Percentiles rank a stretch among this genome's conserved stretches.
These are phyloP conservation scores for Neurospora sp. DNA, from an alignment of 495 filamentous ascomycete species.

Conservation along the genomic window DNA sequence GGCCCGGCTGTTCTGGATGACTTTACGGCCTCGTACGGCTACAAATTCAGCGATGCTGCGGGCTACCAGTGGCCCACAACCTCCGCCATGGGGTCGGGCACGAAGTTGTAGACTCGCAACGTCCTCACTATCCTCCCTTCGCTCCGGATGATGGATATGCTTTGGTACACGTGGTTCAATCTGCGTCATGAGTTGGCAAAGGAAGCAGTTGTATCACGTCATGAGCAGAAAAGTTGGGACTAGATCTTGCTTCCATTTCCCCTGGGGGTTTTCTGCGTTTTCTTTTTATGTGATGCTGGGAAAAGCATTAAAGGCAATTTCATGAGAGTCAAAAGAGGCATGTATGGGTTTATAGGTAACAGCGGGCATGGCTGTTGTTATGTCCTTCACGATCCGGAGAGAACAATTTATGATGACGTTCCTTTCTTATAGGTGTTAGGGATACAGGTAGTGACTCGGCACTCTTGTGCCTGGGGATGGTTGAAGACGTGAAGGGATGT, in stretches of 20 bases:
- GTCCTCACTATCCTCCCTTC: constrained; percentile 4
- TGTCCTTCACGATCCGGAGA: neutral
- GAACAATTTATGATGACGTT: neutral
- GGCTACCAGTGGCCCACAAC: constrained; percentile 91
- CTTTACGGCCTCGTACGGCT: constrained; percentile 95
- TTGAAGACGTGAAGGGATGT: neutral
- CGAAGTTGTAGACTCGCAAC: constrained; percentile 54
- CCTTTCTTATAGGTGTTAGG: neutral
- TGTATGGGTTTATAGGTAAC: neutral
- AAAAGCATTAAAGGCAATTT: neutral
- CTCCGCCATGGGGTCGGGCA: constrained; percentile 43
- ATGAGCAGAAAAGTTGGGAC: neutral
- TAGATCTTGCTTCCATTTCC: neutral
- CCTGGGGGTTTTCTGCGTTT: neutral
- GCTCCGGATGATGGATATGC: neutral
- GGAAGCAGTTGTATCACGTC: neutral
- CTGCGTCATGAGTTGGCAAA: constrained; percentile 5
- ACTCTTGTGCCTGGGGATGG: neutral
- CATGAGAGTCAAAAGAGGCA: neutral
- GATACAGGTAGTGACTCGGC: neutral
- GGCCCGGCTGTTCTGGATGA: constrained; percentile 95
- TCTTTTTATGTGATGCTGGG: neutral
- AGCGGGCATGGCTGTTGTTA: neutral
- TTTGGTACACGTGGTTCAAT: constrained; percentile 14
- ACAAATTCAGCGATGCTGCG: constrained; percentile 95